These are phyloP conservation scores for Bipolaris gigantea DNA, from an alignment of 2,329 filamentous ascomycete species.

Conservation along the genomic window DNA sequence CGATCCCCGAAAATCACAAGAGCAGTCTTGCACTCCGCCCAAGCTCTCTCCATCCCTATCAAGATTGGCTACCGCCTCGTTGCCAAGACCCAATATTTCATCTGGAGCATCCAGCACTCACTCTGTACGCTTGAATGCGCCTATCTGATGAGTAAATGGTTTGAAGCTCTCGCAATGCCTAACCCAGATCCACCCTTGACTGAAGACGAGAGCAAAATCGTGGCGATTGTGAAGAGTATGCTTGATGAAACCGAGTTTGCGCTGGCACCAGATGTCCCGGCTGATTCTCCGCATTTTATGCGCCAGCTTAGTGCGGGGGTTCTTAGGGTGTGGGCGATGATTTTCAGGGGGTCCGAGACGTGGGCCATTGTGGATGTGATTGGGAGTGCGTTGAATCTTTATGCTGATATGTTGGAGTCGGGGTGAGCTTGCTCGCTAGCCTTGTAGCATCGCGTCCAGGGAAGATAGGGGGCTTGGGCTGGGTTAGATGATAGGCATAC, in stretches of 20 bases:
- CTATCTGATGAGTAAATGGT: conserved; percentile 47
- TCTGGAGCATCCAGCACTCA: conserved; percentile 48
- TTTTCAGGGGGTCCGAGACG: conserved; percentile 49
- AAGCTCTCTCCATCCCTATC: conserved; percentile 68
- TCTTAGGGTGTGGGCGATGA: conserved; percentile 47
- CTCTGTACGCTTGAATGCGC: conserved; percentile 47
- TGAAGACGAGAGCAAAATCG: conserved; percentile 46
- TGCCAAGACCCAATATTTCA: conserved; percentile 45
- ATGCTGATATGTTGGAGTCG: conserved; percentile 46
- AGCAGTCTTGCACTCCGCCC: conserved; percentile 68
- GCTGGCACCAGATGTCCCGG: conserved; percentile 30
- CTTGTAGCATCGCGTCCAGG: too few relatives aligned
- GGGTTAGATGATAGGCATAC: too few relatives aligned
- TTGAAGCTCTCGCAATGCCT: conserved; percentile 40
- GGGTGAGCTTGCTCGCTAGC: too few relatives aligned
- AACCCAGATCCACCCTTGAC: conserved; percentile 40
- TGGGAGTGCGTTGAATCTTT: conserved; percentile 46
- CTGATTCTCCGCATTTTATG: conserved; percentile 38
- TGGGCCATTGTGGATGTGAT: conserved; percentile 50
- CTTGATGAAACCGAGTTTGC: conserved; percentile 47
- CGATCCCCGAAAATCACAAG: conserved; percentile 63
- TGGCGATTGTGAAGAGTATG: conserved; percentile 46
- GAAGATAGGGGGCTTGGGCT: too few relatives aligned
- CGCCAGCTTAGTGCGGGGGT: conserved; percentile 47
- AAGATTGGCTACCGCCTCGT: conserved; percentile 53